A percentile compares a stretch with the other conserved stretches of the same genome.
Conservation (phyloP, 1,139 yeast species). For the Taiozyma sp. region DNA sequence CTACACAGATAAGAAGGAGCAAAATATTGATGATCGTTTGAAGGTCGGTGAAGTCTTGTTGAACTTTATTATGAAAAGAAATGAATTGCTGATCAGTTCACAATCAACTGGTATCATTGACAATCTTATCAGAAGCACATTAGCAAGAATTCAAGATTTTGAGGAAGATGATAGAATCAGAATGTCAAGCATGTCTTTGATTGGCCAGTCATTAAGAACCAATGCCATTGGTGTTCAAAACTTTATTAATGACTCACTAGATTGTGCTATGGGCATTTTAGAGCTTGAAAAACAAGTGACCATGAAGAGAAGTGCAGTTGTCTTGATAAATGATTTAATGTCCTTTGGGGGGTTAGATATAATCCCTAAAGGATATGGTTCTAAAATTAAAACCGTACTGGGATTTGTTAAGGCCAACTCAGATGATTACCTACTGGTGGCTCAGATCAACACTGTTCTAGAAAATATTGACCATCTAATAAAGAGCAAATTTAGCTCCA, state of each 20-base stretch:
- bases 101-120: slow-evolving; percentile 33
- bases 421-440: slow-evolving; percentile 51
- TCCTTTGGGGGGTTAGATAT: slow-evolving; percentile 38
- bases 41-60: slow-evolving; percentile 77
- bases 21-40: slow-evolving; percentile 51
- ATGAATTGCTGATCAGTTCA: slow-evolving; percentile 33
- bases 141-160: slow-evolving; percentile 24
- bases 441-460: slow-evolving; percentile 46
- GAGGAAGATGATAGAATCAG: slow-evolving; percentile 54
- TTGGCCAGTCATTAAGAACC: slow-evolving; percentile 61
- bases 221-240: slow-evolving; percentile 50
- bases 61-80: slow-evolving; percentile 47
- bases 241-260: slow-evolving; percentile 52
- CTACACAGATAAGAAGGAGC: slow-evolving; percentile 27
- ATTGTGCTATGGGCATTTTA: slow-evolving; percentile 71
- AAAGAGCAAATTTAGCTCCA: slow-evolving; percentile 13
- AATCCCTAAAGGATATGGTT: slow-evolving; percentile 44
- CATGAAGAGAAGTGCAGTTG: slow-evolving; percentile 73
- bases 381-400: slow-evolving; percentile 36
- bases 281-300: slow-evolving; percentile 42
- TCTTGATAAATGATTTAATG: slow-evolving; percentile 59
- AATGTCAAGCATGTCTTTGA: slow-evolving; percentile 80
- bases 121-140: slow-evolving; percentile 28
- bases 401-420: slow-evolving; percentile 44
- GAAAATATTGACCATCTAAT: slow-evolving; percentile 38